Percentiles rank a stretch among this genome's conserved stretches.
Evolutionary conservation across 352 stramenopile species (phyloP).

Genomic region (Albugo laibachii): DNA sequence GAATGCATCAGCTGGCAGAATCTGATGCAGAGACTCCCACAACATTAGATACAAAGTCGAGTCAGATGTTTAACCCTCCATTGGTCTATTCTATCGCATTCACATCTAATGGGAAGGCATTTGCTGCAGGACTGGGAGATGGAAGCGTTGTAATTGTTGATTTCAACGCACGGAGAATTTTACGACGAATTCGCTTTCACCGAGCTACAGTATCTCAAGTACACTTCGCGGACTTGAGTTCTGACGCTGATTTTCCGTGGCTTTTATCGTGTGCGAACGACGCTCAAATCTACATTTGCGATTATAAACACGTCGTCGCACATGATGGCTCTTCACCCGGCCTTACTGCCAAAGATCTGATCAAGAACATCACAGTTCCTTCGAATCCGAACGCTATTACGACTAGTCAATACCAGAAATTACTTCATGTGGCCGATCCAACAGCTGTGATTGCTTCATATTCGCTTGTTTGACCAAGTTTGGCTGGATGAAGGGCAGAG

Average conservation of each 20-base stretch:
- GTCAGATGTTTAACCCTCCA: slow-evolving; percentile 56
- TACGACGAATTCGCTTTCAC: slow-evolving; percentile 29
- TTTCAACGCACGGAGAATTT: slow-evolving; percentile 28
- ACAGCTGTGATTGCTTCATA: slow-evolving; percentile 29
- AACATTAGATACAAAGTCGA: slow-evolving; percentile 7
- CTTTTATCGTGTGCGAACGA: slow-evolving; percentile 50
- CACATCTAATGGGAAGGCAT: slow-evolving; percentile 32
- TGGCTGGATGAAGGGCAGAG: no score
- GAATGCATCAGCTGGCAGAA: slow-evolving; percentile 14
- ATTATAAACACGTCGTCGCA: slow-evolving; percentile 22
- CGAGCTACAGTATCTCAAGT: slow-evolving; percentile 32
- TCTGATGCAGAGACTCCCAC: neutral
- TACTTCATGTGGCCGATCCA: slow-evolving; percentile 29
- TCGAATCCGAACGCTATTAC: slow-evolving; percentile 34
- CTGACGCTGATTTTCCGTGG: slow-evolving; percentile 8
- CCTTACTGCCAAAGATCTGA: slow-evolving; percentile 13
- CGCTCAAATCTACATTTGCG: slow-evolving; percentile 37
- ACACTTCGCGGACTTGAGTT: slow-evolving; percentile 14
- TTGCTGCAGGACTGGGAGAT: slow-evolving; percentile 45
- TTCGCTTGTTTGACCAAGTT: slow-evolving; percentile 14
- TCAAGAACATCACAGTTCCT: slow-evolving; percentile 23
- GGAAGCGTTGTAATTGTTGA: slow-evolving; percentile 38
- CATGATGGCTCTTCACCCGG: slow-evolving; percentile 4
- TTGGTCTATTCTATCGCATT: slow-evolving; percentile 51
- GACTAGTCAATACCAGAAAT: slow-evolving; percentile 22